These are phyloP conservation scores for Polytrichum formosum DNA, from an alignment of 225 moss, liverwort and hornwort species.

Conservation along the genomic window DNA sequence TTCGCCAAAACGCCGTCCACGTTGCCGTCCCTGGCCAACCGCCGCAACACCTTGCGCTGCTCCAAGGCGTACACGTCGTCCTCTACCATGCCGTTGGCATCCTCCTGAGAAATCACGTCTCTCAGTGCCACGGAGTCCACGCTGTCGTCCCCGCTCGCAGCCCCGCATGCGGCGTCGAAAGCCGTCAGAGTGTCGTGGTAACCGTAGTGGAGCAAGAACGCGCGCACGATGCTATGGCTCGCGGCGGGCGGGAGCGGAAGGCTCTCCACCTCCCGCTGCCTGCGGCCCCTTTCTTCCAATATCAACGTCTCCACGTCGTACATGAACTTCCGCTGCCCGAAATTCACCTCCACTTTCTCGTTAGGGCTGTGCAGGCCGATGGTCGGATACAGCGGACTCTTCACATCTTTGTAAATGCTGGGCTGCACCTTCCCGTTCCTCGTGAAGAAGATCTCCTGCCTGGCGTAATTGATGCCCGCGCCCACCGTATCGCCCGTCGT, in stretches of 20 bases:
- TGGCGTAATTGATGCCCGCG: conserved; percentile 93
- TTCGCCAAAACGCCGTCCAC: conserved; percentile 74
- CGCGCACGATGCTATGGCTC: conserved; percentile 88
- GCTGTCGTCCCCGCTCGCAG: conserved; percentile 39
- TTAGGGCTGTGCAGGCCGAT: conserved; percentile 86
- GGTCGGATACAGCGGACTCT: conserved; percentile 73
- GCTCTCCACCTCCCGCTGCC: conserved; percentile 74
- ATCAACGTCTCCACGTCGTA: conserved; percentile 79
- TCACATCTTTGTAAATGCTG: conserved; percentile 68
- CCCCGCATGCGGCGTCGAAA: conserved; percentile 74
- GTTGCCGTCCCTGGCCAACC: conserved; percentile 73
- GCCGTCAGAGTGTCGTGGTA: conserved; percentile 91
- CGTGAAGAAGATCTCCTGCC: conserved; percentile 93
- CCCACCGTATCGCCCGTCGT: conserved; percentile 88
- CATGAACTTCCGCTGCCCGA: conserved; percentile 76
- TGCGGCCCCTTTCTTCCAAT: conserved; percentile 66
- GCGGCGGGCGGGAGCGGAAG: conserved; percentile 68
- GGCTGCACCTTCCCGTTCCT: conserved; percentile 76
- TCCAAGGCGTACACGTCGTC: conserved; percentile 78
- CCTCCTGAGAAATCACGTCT: conserved; percentile 35
- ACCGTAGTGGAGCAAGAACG: conserved; percentile 86
- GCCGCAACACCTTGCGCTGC: conserved; percentile 75
- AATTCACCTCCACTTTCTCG: conserved; percentile 94
- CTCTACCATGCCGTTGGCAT: conserved; percentile 29
- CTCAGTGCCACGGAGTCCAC: conserved; percentile 62